Evolutionary conservation across 2,329 filamentous ascomycete genomes (phyloP).

Genomic region (Teratosphaeria pseudoeucalypti): DNA sequence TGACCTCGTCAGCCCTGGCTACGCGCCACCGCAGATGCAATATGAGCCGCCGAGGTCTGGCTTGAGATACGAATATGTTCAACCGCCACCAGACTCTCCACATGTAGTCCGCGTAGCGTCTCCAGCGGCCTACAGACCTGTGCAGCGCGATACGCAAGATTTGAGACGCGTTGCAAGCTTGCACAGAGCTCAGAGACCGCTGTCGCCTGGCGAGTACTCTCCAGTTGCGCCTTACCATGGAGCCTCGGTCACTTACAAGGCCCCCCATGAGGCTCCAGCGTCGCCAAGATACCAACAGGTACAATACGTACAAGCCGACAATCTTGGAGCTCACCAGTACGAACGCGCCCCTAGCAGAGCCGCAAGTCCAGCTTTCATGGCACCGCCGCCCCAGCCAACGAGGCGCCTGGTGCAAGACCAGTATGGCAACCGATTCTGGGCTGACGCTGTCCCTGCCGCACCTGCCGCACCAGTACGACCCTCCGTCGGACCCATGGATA

Average conservation of each 20-base stretch:
- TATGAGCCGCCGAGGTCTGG: conserved; percentile 31
- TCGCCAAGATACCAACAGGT: conserved; percentile 24
- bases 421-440: conserved; percentile 70
- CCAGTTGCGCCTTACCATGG: conserved; percentile 30
- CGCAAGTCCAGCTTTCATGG: conserved; percentile 34
- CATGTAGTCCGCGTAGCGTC: conserved; percentile 28
- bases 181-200: conserved; percentile 35
- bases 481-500: conserved; percentile 37
- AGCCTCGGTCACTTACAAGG: conserved; percentile 30
- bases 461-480: conserved; percentile 27
- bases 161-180: conserved; percentile 38
- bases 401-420: conserved; percentile 67
- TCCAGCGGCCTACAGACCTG: conserved; percentile 23
- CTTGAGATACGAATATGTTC: conserved; percentile 34
- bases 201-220: conserved; percentile 34
- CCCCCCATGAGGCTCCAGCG: conserved; percentile 13
- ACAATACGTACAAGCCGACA: conserved; percentile 30
- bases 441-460: conserved; percentile 35
- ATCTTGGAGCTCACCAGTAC: conserved; percentile 21
- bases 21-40: conserved; percentile 32
- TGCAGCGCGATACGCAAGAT: conserved; percentile 36
- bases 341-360: conserved; percentile 27
- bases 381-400: conserved; percentile 30
- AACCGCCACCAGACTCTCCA: conserved; percentile 27
- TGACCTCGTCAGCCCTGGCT: conserved; percentile 28